A percentile compares a stretch with the other conserved stretches of the same genome.
phyloP scores from a whole-genome alignment of 495 filamentous ascomycete species.

The Neurospora sp. region DNA sequence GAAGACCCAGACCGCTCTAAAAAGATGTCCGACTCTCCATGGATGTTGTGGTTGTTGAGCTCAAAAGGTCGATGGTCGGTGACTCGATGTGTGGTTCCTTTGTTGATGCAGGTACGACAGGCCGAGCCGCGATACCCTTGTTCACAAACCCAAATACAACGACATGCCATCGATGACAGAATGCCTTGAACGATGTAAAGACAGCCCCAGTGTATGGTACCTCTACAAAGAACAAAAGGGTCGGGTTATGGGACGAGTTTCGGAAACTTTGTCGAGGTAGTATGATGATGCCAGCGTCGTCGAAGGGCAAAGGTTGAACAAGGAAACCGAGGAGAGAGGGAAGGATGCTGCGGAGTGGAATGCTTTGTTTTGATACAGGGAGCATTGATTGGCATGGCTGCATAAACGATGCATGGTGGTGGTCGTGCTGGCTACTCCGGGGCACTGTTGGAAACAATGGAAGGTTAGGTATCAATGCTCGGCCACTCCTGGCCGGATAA shows the following conservation, averaged over 20 bases:
- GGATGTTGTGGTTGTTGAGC: background rate
- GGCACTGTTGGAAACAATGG: background rate
- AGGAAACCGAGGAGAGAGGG: background rate
- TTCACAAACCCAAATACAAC: background rate
- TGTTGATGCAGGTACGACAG: background rate
- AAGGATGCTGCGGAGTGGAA: background rate
- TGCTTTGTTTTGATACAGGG: background rate
- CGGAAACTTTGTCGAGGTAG: background rate
- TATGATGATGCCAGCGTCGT: background rate
- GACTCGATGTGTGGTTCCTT: background rate
- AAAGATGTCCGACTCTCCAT: background rate
- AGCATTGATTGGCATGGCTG: background rate
- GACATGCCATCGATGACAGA: background rate
- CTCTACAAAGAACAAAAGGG: background rate
- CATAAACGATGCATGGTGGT: background rate
- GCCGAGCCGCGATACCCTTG: background rate
- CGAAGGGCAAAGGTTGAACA: background rate
- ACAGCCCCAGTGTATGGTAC: background rate
- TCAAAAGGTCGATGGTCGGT: background rate
- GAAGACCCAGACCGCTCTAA: background rate
- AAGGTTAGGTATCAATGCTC: background rate
- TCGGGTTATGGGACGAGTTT: background rate
- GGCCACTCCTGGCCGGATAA: background rate
- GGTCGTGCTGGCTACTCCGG: background rate
- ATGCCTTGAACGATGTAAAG: background rate